Base-by-base conservation (phyloP, 495 filamentous ascomycete species). In the Penicillium herquei region DNA sequence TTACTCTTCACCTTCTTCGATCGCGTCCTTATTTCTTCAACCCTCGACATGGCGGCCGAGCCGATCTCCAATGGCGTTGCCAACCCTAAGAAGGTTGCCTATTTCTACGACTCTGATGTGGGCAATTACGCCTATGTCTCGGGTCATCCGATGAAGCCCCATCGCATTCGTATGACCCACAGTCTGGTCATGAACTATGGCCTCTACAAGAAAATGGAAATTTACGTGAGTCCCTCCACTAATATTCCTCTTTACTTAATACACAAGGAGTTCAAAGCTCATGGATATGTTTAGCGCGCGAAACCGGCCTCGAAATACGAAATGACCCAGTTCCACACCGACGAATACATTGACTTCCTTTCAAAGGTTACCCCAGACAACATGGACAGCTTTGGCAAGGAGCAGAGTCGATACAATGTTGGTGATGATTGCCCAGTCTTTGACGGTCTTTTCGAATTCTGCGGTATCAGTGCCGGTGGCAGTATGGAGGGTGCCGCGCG, bases 311-410 rank as follows among this genome's bases (percentile, higher is more conserved):
- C 90, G 30, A 91, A 90, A 54, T 87, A 88, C 59, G 94, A 99
- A 68, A 99, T 99, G 94, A 97, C 94, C 52, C 95, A 98, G 69
- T 99, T 98, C 67, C 94, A 99, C 71, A 97, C 94, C 7, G 94
- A 99, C 70, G 94, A 99, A 72, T 99, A 99, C 70, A 92, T 99
- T 64, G 95, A 99, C 52, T 99, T 99, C 71, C 77, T 99, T 16
- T 88, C 90, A 51, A 92, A 91, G 60, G 95, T 99, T 18, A 98
- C 94, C 0, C 95, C 94, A 6, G 94, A 98, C 69, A 99, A 99
- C 65, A 99, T 99, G 95, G 94, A 99, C 56, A 77, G 81, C 17
- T 98, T 88, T 62, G 82, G 87, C 47, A 89, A 94, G 55, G 94
- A 99, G 69, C 94, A 99, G 69, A 87, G 87, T 47, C 93, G 94